Evolutionary conservation across 805 yeast genomes (phyloP).

Genomic region (Candida xyloterini): DNA sequence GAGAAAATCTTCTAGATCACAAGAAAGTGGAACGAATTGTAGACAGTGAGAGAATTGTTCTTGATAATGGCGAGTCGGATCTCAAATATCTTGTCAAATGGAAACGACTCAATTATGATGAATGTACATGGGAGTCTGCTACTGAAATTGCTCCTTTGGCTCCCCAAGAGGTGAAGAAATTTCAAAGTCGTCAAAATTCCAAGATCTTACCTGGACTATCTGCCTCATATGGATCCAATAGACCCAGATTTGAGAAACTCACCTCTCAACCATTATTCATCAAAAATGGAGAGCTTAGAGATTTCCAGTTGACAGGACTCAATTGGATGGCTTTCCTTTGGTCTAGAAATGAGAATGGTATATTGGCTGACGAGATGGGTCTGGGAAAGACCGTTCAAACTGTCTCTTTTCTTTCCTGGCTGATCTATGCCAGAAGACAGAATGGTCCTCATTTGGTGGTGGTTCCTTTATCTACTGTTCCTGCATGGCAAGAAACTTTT

Average conservation of each 20-base stretch:
- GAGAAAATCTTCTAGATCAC: slow-evolving; percentile 81
- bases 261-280: slow-evolving; percentile 83
- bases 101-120: slow-evolving; percentile 91
- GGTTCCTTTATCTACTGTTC: slow-evolving; percentile 92
- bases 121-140: slow-evolving; percentile 96
- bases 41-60: slow-evolving; percentile 69
- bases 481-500: slow-evolving; percentile 99
- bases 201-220: slow-evolving; percentile 81
- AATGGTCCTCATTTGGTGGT: slow-evolving; percentile 97
- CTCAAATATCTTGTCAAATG: slow-evolving; percentile 88
- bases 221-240: slow-evolving; percentile 64
- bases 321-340: slow-evolving; percentile 99
- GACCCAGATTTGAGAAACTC: slow-evolving; percentile 90
- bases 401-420: slow-evolving; percentile 90
- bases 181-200: slow-evolving; percentile 75
- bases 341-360: slow-evolving; percentile 97
- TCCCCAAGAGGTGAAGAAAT: slow-evolving; percentile 79
- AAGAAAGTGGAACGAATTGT: slow-evolving; percentile 88
- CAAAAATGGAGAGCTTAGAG: slow-evolving; percentile 88
- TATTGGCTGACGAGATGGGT: slow-evolving; percentile 98
- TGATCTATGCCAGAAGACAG: slow-evolving; percentile 90
- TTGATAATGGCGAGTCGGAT: slow-evolving; percentile 60
- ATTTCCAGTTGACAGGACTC: slow-evolving; percentile 95
- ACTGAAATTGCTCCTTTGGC: slow-evolving; percentile 79
- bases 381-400: slow-evolving; percentile 97